phyloP scores from a whole-genome alignment of 106 monocot species.

The Narthecium ossifragum region DNA sequence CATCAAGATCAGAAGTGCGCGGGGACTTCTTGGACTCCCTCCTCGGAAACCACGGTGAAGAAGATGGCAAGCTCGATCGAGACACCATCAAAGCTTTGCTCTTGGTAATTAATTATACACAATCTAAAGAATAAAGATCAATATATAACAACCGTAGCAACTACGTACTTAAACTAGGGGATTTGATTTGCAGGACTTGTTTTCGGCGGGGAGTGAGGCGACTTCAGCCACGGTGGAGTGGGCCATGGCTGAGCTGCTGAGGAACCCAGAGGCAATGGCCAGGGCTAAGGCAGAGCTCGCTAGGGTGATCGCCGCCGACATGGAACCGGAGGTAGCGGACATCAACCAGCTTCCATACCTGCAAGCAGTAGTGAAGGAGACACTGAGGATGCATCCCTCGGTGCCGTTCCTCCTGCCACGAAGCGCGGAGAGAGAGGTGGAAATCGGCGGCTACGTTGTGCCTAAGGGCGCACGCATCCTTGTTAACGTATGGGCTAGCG shows the following conservation, averaged over 20 bases:
- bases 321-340: slow-evolving; percentile 1
- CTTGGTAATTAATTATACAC: not conserved
- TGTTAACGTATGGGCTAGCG: slow-evolving; percentile 34
- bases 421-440: slow-evolving; percentile 2
- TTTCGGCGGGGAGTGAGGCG: slow-evolving; percentile 4
- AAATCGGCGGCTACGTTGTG: slow-evolving; percentile 7
- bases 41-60: not conserved
- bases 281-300: not conserved
- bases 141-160: not conserved
- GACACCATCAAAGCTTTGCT: not conserved
- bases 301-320: not conserved
- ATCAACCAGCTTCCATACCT: slow-evolving; percentile 14
- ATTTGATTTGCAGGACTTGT: slow-evolving; percentile 1
- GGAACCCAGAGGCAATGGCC: not conserved
- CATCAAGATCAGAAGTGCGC: not conserved
- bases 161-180: not conserved
- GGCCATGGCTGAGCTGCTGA: slow-evolving; percentile 8
- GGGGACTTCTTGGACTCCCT: not conserved
- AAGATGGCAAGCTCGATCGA: not conserved
- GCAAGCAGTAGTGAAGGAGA: slow-evolving; percentile 29
- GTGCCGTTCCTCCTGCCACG: slow-evolving; percentile 19
- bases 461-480: slow-evolving; percentile 14
- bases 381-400: slow-evolving; percentile 19
- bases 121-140: too few species aligned
- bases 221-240: slow-evolving; percentile 9